Base-by-base conservation (phyloP, 2,329 filamentous ascomycete genomes). In the Monosporascus sp. region DNA sequence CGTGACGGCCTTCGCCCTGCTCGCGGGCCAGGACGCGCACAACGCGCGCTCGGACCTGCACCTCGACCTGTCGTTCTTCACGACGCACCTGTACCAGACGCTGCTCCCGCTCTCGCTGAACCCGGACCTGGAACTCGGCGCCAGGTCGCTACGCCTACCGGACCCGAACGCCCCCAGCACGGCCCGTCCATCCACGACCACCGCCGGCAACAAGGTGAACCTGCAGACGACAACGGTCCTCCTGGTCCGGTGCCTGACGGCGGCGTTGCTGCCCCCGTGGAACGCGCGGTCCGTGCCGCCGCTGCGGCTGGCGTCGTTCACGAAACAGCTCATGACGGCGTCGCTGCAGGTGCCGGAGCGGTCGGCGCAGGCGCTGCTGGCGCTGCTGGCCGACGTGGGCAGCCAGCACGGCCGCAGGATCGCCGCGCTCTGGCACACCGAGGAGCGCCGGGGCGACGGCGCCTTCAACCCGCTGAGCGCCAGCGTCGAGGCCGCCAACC, bases 31-130 rank as follows among this genome's bases (percentile, higher is more conserved):
- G 74, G 93, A 97, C 65, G 91, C 86, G 17, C 87, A 89, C 73
- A 93, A 91, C 72, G 88, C 91, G 48, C 88, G 91, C 53, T 82
- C 86, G 44, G 80, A 86, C 45, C 81, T 97, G 5, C 89, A 92
- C 65, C 85, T 99, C 48, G 95, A 99, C 69, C 83, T 99, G 38
- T 91, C 88, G 63, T 97, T 92, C 79, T 99, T 99, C 79, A 92
- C 91, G 63, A 90, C 88, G 15, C 89, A 97, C 71, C 88, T 99
- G 55, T 99, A 96, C 78, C 87, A 86, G 62, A 89, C 89, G 17
- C 81, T 99, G 5, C 82, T 93, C 61, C 79, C 87, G 2, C 81
- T 96, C 26, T 86, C 88, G 3, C 77, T 92, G 48, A 88, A 95
- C 69, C 80, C 92, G 0, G 90, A 97, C 67, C 85, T 99, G 60